Conservation (phyloP, 129 eudicot species). For the Flaveria trinervia region DNA sequence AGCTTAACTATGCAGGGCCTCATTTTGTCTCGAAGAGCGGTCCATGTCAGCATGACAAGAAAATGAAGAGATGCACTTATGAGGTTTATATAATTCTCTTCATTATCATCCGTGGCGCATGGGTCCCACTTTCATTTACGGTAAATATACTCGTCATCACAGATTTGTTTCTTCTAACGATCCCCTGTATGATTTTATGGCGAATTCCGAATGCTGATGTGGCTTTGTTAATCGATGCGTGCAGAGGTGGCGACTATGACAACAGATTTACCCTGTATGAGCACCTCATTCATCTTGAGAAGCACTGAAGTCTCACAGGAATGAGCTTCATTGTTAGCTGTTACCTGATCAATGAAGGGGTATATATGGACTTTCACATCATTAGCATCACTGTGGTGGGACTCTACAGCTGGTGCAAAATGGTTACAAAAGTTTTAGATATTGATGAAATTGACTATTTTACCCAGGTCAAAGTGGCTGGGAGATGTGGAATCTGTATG, state of each 20-base stretch:
- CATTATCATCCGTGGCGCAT: background rate
- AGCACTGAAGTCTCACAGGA: background rate
- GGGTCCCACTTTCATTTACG: background rate
- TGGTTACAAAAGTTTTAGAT: background rate
- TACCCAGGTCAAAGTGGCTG: background rate
- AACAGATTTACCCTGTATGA: background rate
- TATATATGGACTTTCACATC: conserved; percentile 7
- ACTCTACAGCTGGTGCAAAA: background rate
- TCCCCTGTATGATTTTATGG: background rate
- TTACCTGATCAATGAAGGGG: conserved; percentile 8
- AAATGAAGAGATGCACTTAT: conserved; percentile 15
- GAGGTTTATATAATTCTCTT: conserved; percentile 22
- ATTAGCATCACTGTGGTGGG: background rate
- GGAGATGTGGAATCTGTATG: background rate
- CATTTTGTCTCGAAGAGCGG: background rate
- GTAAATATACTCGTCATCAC: background rate
- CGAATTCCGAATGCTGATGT: background rate
- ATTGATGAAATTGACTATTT: background rate
- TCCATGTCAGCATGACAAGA: conserved; percentile 20
- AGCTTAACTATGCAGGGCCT: background rate
- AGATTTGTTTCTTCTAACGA: background rate
- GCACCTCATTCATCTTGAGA: background rate
- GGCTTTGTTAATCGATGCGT: background rate
- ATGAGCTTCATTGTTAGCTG: conserved; percentile 4
- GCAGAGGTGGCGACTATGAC: conserved; percentile 16